Percentiles rank a stretch among this genome's conserved stretches.
Conservation (phyloP, 345 rosid species). For the Aegle marmelos region DNA sequence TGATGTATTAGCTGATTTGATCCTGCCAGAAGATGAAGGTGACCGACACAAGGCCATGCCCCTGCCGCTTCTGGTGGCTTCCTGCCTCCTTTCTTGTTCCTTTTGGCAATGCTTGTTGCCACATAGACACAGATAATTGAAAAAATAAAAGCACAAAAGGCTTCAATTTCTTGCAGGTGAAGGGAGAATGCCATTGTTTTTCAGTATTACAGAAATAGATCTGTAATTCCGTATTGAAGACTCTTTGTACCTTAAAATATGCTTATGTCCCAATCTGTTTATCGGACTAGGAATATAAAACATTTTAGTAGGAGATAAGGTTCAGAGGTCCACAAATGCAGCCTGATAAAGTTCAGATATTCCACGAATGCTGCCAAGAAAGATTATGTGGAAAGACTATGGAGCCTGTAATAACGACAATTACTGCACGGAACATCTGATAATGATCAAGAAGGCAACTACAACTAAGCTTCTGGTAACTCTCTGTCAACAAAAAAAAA, state of each 20-base stretch:
- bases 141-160: not conserved
- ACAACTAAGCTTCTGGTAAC: too few species aligned
- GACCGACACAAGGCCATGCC: constrained; percentile 37
- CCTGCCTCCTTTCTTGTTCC: constrained; percentile 10
- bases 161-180: not conserved
- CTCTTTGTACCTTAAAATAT: not conserved
- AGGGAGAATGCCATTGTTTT: constrained; percentile 4
- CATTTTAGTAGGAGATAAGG: not conserved
- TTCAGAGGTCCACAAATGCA: not conserved
- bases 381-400: too few species aligned
- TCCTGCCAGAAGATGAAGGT: constrained; percentile 22
- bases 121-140: constrained; percentile 1
- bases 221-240: not conserved
- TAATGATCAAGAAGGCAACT: too few species aligned
- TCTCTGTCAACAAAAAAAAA: too few species aligned
- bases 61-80: constrained; percentile 26
- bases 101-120: not conserved
- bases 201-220: not conserved
- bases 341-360: too few species aligned
- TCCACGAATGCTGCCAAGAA: too few species aligned
- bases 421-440: not conserved
- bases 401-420: not conserved
- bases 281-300: not conserved
- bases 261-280: not conserved
- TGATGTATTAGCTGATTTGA: constrained; percentile 22